phyloP scores from a whole-genome alignment of 2,329 filamentous ascomycete genomes.

The Colletotrichum theobromicola region DNA sequence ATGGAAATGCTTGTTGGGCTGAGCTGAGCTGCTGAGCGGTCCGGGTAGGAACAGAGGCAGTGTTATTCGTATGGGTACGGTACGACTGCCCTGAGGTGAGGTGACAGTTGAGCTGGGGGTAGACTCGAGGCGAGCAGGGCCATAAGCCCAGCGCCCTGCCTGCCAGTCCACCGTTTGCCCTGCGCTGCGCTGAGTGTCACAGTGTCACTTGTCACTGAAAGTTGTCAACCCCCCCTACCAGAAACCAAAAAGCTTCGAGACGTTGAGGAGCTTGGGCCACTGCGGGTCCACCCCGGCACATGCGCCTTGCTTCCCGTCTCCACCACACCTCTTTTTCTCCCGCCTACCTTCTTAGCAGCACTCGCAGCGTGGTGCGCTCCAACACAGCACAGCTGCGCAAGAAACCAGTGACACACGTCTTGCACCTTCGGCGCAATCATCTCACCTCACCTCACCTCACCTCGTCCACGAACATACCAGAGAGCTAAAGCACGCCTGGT shows the following conservation, averaged over 20 bases:
- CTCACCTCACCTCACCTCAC: not conserved
- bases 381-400: not conserved
- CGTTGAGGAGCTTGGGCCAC: slow-evolving; percentile 26
- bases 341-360: not conserved
- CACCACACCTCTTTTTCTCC: not conserved
- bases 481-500: slow-evolving; percentile 5
- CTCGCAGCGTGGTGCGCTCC: not conserved
- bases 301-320: slow-evolving; percentile 5
- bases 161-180: not conserved
- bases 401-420: not conserved
- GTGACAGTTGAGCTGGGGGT: not conserved
- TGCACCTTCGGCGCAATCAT: not conserved
- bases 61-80: not conserved
- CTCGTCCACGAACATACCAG: not conserved
- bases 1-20: slow-evolving; percentile 13
- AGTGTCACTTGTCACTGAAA: not conserved
- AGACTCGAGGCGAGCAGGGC: not conserved
- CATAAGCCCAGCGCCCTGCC: not conserved
- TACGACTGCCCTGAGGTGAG: not conserved
- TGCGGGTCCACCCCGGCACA: not conserved
- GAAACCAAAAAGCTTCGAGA: slow-evolving; percentile 16
- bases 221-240: not conserved
- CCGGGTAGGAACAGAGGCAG: not conserved
- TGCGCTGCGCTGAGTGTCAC: too few species aligned
- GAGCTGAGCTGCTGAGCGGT: slow-evolving; percentile 13